Base-by-base conservation (phyloP, 2,329 filamentous ascomycete species). In the Cryphonectria nitschkei region DNA sequence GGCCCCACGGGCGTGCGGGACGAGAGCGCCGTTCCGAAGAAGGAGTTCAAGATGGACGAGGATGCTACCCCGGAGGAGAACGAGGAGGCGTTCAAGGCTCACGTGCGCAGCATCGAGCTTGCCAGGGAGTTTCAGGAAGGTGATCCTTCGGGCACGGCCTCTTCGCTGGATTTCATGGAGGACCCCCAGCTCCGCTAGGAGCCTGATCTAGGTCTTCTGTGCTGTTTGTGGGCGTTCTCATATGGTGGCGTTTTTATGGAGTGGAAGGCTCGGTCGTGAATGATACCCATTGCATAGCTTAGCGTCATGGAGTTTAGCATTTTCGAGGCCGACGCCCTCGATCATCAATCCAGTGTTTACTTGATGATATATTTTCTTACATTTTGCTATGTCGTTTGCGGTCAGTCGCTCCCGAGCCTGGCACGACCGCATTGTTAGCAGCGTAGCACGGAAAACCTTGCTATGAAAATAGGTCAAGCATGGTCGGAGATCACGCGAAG, bases 11-110 rank as follows among this genome's bases (percentile, higher is more conserved):
- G 71, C 46, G 19, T 70, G 4, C 78, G 79, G 2, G 79, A 81
- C 56, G 78, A 70, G 14, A 70, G 79, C 65, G 82, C 80, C 34
- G 77, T 79, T 0, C 54, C 32, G 11, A 39, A 34, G 14, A 70
- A 43, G 54, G 77, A 76, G 1, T 75, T 75, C 26, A 75, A 76
- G 54, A 77, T 79, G 29, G 78, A 80, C 41, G 76, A 78, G 72
- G 74, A 74, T 58, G 72, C 78, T 34, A 77, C 76, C 22, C 76
- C 76, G 9, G 77, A 80, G 37, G 80, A 82, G 65, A 78, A 80
- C 16, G 76, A 80, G 8, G 77, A 76, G 61, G 77, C 80, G 52
- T 75, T 80, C 26, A 74, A 79, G 29, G 75, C 77, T 26, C 75
- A 78, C 6, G 74, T 78, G 39, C 75, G 77, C 43, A 76, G 76